Evolutionary conservation across 2,329 filamentous ascomycete genomes (phyloP), one percentile per base, ranked within the genome.

Genomic region (Lachnellula willkommii): DNA sequence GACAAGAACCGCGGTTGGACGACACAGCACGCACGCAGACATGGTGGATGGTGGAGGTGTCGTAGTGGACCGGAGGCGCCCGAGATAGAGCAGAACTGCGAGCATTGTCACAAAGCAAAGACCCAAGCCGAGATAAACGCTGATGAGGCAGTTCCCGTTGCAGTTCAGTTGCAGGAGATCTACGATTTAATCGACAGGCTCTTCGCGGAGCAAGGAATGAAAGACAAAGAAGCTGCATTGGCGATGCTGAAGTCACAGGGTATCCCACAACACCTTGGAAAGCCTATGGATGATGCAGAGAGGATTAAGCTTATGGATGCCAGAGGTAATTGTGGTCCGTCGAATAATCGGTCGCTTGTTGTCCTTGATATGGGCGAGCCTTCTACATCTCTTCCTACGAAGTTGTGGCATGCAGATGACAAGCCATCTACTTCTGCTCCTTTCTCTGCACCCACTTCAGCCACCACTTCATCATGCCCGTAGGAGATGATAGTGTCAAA

Each of bases 21-120:
- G 14, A 56, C 54, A 28, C 37, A 49, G n/a, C 54, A 53, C 49
- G 49, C 53, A 5, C 55, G 60, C 7, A 45, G 51, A 22, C 47
- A 35, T 6, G 61, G 60, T 3, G 65, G 66, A 20, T 69, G 65
- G 65, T 67, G 66, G 66, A 66, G 60, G 40, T 69, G 67, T 32
- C 50, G 64, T 32, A 54, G 7, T 12, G 61, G 54, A 14, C 28
- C 28, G 3, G 28, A 56, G n/a, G 63, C 61, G 5, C 56, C 59
- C 9, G 36, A 36, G 4, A 60, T 52, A 4, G 65, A 68, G 51
- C 46, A 11, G 39, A 57, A 24, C 6, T 68, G 64, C 32, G 22
- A 40, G 7, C 54, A 59, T 9, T 64, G 61, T 26, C 57, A 60
- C 54, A 46, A 20, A 15, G 47, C 36, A 46, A 42, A 42, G 22